Evolutionary conservation across 805 yeast genomes (phyloP).

Genomic region (Lipomyces kockii): DNA sequence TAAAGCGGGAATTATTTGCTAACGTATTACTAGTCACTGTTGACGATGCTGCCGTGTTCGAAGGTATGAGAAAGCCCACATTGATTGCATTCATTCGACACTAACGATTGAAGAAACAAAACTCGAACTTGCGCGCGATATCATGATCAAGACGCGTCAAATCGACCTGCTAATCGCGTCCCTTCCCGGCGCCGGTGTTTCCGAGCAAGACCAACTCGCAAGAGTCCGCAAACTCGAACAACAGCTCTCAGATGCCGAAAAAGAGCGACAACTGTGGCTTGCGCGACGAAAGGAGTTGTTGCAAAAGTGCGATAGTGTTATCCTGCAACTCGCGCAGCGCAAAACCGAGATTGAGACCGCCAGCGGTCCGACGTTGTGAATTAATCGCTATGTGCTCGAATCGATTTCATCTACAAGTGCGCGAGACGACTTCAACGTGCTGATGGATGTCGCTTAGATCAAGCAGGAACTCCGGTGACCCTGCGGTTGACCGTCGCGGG

Average conservation of each 20-base stretch:
- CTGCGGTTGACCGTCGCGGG: too few relatives aligned
- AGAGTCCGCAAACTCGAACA: constrained; percentile 64
- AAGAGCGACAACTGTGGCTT: constrained; percentile 27
- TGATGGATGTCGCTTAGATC: too few relatives aligned
- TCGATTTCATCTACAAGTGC: too few relatives aligned
- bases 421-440: too few relatives aligned
- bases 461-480: too few relatives aligned
- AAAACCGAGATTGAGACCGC: constrained; percentile 26
- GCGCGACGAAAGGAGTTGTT: constrained; percentile 19
- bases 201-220: constrained; percentile 71
- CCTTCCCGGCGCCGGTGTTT: constrained; percentile 89
- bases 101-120: constrained; percentile 48
- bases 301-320: constrained; percentile 32
- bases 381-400: not conserved
- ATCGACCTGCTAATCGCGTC: constrained; percentile 83
- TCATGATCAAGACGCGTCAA: constrained; percentile 84
- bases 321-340: constrained; percentile 25
- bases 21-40: constrained; percentile 14
- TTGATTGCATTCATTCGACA: not conserved
- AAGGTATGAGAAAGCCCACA: constrained; percentile 15
- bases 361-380: not conserved
- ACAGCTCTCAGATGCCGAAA: constrained; percentile 46
- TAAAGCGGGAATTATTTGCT: not conserved
- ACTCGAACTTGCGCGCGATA: constrained; percentile 81
- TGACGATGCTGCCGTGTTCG: constrained; percentile 32